Evolutionary conservation across 805 yeast species (phyloP).

Genomic region (Candida ascalaphidarum): DNA sequence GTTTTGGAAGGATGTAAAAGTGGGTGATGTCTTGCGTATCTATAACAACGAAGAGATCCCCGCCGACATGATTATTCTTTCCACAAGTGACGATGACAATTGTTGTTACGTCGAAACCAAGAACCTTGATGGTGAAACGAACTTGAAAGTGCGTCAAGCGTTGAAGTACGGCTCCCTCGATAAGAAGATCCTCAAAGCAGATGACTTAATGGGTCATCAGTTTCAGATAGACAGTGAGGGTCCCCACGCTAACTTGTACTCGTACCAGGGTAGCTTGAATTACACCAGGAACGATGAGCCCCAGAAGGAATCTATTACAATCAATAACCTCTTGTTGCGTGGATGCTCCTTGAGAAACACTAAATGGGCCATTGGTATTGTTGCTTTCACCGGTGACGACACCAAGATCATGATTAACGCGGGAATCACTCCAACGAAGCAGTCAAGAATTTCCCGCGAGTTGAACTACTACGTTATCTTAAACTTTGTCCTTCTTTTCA

Average conservation of each 20-base stretch:
- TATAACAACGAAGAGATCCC: constrained; percentile 70
- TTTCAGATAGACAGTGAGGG: constrained; percentile 79
- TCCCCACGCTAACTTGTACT: constrained; percentile 71
- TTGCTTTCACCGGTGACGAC: constrained; percentile 69
- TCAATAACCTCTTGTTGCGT: constrained; percentile 61
- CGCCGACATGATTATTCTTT: constrained; percentile 60
- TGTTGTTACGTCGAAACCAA: constrained; percentile 66
- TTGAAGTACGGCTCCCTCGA: constrained; percentile 50
- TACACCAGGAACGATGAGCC: constrained; percentile 11
- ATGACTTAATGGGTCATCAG: constrained; percentile 29
- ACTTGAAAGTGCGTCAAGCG: constrained; percentile 60
- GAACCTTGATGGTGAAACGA: constrained; percentile 76
- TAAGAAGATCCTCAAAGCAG: constrained; percentile 29
- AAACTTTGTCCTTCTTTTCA: constrained; percentile 56
- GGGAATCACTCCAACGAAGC: constrained; percentile 72
- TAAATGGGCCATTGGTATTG: constrained; percentile 76
- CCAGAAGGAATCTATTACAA: constrained; percentile 56
- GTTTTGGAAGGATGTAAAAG: constrained; percentile 60
- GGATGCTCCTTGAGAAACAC: constrained; percentile 77
- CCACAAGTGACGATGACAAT: constrained; percentile 65
- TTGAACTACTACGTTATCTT: constrained; percentile 61
- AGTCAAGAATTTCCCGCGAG: constrained; percentile 65
- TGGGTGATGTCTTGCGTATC: constrained; percentile 65
- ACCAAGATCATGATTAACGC: constrained; percentile 77
- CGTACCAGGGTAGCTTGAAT: constrained; percentile 60